A percentile compares a stretch with the other conserved stretches of the same genome.
Conservation (phyloP, 495 filamentous ascomycete species). For the Penicillium bialowiezense region DNA sequence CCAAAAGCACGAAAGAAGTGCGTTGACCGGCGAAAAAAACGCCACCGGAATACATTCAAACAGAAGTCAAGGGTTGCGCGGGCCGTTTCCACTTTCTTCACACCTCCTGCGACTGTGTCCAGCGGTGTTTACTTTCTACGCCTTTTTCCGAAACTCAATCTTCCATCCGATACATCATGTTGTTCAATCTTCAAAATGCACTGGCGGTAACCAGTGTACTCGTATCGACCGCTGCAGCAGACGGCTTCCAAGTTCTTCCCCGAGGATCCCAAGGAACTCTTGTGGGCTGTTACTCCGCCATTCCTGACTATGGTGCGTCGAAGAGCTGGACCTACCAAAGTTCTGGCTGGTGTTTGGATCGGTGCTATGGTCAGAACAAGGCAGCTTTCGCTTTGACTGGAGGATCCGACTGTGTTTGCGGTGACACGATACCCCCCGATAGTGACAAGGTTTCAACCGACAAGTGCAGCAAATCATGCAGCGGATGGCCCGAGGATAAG, state of each 20-base stretch:
- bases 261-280: constrained; percentile 12
- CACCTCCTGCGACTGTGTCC: constrained; percentile 24
- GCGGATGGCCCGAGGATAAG: constrained; percentile 41
- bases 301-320: constrained; percentile 22
- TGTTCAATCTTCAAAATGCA: constrained; percentile 26
- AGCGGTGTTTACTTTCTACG: constrained; percentile 14
- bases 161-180: constrained; percentile 27
- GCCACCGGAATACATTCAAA: constrained; percentile 2
- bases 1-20: no score
- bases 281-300: constrained; percentile 37
- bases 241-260: constrained; percentile 19
- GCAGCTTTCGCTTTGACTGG: constrained; percentile 42
- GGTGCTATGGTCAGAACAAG: constrained; percentile 30
- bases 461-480: constrained; percentile 39
- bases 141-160: constrained; percentile 5
- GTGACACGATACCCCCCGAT: constrained; percentile 38
- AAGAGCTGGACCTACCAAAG: constrained; percentile 43
- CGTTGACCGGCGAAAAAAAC: background rate
- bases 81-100: constrained; percentile 43
- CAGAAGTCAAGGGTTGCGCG: constrained; percentile 41
- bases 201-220: constrained; percentile 29
- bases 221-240: constrained; percentile 19
- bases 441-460: constrained; percentile 35
- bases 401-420: constrained; percentile 48
- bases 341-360: constrained; percentile 44